These are phyloP conservation scores for Maudiozyma humilis DNA, from an alignment of 1,139 yeast genomes.

Conservation along the genomic window DNA sequence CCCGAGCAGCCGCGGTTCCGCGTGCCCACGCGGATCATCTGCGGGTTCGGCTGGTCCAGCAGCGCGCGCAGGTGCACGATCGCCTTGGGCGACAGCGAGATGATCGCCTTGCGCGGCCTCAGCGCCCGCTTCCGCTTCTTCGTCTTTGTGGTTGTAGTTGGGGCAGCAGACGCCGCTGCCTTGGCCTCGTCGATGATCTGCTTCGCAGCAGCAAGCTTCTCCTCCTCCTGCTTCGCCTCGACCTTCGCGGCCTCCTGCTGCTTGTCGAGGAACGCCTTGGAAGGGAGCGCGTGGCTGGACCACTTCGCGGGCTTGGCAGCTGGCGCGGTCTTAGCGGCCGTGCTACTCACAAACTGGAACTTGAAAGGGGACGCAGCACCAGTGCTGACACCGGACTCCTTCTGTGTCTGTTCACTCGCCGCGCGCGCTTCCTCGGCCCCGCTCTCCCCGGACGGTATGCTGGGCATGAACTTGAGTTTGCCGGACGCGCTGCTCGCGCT, in stretches of 20 bases:
- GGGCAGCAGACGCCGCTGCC: no score
- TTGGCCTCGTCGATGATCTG: constrained; percentile 6
- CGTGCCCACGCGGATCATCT: constrained; percentile 88
- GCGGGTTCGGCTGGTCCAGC: constrained; percentile 74
- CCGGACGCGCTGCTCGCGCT: neutral
- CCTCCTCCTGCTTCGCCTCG: constrained; percentile 5
- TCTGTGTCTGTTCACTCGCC: no score
- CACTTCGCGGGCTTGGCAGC: constrained; percentile 13
- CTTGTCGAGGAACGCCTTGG: constrained; percentile 15
- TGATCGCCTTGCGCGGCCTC: constrained; percentile 82
- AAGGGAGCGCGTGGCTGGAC: constrained; percentile 28
- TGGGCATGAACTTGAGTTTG: constrained; percentile 3
- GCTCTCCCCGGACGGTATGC: neutral
- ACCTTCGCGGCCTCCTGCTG: constrained; percentile 13
- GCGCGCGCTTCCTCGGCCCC: no score
- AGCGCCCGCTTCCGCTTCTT: constrained; percentile 55
- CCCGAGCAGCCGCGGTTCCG: constrained; percentile 96
- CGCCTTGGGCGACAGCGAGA: constrained; percentile 69
- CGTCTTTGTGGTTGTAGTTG: constrained; percentile 18
- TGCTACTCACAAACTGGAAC: neutral
- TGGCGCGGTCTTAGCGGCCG: neutral
- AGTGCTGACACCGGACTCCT: neutral
- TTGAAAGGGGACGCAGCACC: neutral
- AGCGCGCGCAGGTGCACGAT: constrained; percentile 58
- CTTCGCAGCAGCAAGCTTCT: constrained; percentile 10